Evolutionary conservation across 371 early-diverging fungal genomes (phyloP).

Genomic region (Apophysomyces trapeziformis): DNA sequence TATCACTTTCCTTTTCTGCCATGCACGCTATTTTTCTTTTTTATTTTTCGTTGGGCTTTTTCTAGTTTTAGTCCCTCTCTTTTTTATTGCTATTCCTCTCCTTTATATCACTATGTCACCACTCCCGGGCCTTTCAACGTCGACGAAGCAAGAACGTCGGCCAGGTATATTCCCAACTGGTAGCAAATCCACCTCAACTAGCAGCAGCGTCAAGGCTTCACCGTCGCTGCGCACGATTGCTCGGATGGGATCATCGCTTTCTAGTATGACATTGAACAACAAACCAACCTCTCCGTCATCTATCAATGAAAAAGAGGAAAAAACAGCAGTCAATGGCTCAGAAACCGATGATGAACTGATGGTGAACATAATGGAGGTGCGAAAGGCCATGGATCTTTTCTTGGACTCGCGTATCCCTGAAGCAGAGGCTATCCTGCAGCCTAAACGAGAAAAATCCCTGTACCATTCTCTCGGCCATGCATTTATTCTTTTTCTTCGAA

Average conservation of each 20-base stretch:
- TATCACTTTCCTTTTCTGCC: conserved; percentile 1
- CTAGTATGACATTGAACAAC: not conserved
- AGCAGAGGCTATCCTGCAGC: conserved; percentile 55
- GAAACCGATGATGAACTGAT: conserved; percentile 15
- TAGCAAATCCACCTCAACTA: not conserved
- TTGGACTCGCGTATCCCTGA: conserved; percentile 62
- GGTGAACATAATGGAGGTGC: conserved; percentile 54
- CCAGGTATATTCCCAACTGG: conserved; percentile 9
- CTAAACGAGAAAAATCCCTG: conserved; percentile 48
- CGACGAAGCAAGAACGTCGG: not conserved
- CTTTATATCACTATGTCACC: conserved; percentile 2
- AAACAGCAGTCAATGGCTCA: not conserved
- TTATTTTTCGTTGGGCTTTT: not conserved
- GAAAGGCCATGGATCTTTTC: conserved; percentile 61
- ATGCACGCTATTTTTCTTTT: not conserved
- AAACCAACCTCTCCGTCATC: not conserved
- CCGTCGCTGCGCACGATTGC: conserved; percentile 1
- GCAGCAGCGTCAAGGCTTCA: not conserved
- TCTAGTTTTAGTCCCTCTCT: not conserved
- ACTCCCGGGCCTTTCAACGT: conserved; percentile 6
- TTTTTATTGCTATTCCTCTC: not conserved
- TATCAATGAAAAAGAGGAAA: not conserved
- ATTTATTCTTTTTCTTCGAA: conserved; percentile 60
- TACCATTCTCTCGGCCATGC: conserved; percentile 68
- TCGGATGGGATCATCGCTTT: conserved; percentile 4